A percentile compares a stretch with the other conserved stretches of the same genome.
Conservation (phyloP, 176 grass and related monocot genomes). For the Ensete ventricosum region DNA sequence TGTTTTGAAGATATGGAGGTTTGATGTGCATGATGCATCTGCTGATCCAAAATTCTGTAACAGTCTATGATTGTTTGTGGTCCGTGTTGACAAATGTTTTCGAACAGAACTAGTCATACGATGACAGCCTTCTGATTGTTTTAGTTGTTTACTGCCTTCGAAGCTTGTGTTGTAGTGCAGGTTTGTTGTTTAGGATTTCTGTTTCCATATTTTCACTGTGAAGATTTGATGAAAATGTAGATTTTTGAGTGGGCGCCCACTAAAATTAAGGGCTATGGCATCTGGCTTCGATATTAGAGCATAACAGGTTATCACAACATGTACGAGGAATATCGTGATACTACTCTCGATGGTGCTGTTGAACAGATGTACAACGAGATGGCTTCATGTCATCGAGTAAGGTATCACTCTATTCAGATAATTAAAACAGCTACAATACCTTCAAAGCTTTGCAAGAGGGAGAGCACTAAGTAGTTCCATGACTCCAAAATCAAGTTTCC, state of each 20-base stretch:
- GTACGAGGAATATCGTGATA: slow-evolving; percentile 87
- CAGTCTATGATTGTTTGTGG: no score
- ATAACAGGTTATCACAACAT: slow-evolving; percentile 82
- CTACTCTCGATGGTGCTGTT: slow-evolving; percentile 64
- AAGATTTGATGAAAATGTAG: slow-evolving; percentile 14
- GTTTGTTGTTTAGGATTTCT: background rate
- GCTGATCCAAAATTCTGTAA: no score
- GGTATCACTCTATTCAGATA: slow-evolving; percentile 63
- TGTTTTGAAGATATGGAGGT: no score
- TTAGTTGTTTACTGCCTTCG: background rate
- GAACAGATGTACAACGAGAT: slow-evolving; percentile 88
- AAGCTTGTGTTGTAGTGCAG: background rate
- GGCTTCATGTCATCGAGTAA: slow-evolving; percentile 77
- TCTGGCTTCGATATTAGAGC: slow-evolving; percentile 83
- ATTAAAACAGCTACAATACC: slow-evolving; percentile 60
- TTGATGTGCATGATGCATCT: background rate
- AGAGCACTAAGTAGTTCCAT: slow-evolving; percentile 86
- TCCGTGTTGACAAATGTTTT: no score
- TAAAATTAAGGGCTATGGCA: slow-evolving; percentile 80
- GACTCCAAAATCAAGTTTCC: slow-evolving; percentile 74
- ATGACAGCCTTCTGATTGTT: no score
- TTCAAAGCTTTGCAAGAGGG: slow-evolving; percentile 63
- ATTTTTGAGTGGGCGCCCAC: slow-evolving; percentile 73
- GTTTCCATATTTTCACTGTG: background rate
- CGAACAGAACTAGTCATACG: no score